Percentiles rank a stretch among this genome's conserved stretches.
Conservation (phyloP, 306 rosid genomes). For the Lupinus albus region DNA sequence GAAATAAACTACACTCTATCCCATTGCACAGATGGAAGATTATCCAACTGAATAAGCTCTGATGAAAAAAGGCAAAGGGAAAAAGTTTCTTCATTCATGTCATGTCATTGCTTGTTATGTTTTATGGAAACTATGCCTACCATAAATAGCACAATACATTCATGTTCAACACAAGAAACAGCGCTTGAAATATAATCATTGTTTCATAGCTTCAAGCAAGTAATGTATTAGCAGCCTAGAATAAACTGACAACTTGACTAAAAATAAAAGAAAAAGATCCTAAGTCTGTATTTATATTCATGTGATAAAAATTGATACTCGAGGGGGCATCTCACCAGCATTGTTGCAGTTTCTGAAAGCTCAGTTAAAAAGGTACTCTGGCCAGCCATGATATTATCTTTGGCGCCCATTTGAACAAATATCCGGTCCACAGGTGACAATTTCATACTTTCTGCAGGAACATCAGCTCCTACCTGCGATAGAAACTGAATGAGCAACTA, state of each 20-base stretch:
- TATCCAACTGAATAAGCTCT: slow-evolving; percentile 2
- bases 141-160: slow-evolving; percentile 3
- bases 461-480: slow-evolving; percentile 87
- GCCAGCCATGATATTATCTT: slow-evolving; percentile 95
- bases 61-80: neutral
- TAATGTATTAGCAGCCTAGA: slow-evolving; percentile 24
- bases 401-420: slow-evolving; percentile 96
- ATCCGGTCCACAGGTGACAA: slow-evolving; percentile 84
- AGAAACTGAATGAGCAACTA: slow-evolving; percentile 39
- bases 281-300: neutral
- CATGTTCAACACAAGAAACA: slow-evolving; percentile 27
- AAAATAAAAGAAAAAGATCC: slow-evolving; percentile 1
- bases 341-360: slow-evolving; percentile 89
- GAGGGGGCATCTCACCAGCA: slow-evolving; percentile 69
- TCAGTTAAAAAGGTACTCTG: slow-evolving; percentile 96
- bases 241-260: slow-evolving; percentile 6
- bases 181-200: neutral
- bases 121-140: neutral
- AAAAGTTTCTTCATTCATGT: slow-evolving; percentile 17
- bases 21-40: slow-evolving; percentile 19
- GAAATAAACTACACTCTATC: slow-evolving; percentile 3
- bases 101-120: slow-evolving; percentile 7
- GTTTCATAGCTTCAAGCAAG: neutral
- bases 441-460: slow-evolving; percentile 87
- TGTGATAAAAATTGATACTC: slow-evolving; percentile 18